These are phyloP conservation scores for Suhomyces yuchorum DNA, from an alignment of 1,139 yeast species.

Conservation along the genomic window DNA sequence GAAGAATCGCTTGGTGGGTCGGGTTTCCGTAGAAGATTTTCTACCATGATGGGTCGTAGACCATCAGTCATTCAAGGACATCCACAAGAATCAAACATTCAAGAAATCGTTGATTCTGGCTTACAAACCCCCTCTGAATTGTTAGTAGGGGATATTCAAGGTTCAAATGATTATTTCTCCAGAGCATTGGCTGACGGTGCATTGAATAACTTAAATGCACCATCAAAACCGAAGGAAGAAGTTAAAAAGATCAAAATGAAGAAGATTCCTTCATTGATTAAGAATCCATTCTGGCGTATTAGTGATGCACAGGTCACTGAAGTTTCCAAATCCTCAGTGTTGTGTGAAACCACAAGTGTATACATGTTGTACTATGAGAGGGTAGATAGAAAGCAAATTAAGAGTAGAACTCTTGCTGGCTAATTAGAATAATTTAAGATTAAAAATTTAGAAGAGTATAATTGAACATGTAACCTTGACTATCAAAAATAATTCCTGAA, in stretches of 20 bases:
- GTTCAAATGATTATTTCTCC: slow-evolving; percentile 20
- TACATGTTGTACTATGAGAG: slow-evolving; percentile 83
- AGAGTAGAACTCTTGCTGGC: slow-evolving; percentile 9
- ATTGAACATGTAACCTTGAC: background rate
- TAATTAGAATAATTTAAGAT: background rate
- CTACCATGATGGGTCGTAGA: slow-evolving; percentile 47
- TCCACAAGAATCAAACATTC: slow-evolving; percentile 38
- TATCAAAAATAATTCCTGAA: background rate
- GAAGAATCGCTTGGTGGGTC: slow-evolving; percentile 3
- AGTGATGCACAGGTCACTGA: slow-evolving; percentile 76
- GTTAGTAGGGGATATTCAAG: slow-evolving; percentile 36
- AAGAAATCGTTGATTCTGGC: slow-evolving; percentile 45
- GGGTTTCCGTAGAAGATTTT: slow-evolving; percentile 37
- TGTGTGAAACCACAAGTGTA: slow-evolving; percentile 70
- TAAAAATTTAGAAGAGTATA: slow-evolving; percentile 2
- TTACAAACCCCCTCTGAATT: slow-evolving; percentile 48
- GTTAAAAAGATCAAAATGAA: slow-evolving; percentile 41
- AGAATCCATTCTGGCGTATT: slow-evolving; percentile 81
- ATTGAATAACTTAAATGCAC: slow-evolving; percentile 9
- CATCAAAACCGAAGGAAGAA: slow-evolving; percentile 1
- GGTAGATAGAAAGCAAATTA: slow-evolving; percentile 34
- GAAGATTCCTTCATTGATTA: slow-evolving; percentile 54
- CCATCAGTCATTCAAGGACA: slow-evolving; percentile 48
- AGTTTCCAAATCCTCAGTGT: slow-evolving; percentile 58
- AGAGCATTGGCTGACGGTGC: slow-evolving; percentile 16